These are phyloP conservation scores for Penicillium sp. DNA, from an alignment of 2,329 filamentous ascomycete genomes.

Conservation along the genomic window DNA sequence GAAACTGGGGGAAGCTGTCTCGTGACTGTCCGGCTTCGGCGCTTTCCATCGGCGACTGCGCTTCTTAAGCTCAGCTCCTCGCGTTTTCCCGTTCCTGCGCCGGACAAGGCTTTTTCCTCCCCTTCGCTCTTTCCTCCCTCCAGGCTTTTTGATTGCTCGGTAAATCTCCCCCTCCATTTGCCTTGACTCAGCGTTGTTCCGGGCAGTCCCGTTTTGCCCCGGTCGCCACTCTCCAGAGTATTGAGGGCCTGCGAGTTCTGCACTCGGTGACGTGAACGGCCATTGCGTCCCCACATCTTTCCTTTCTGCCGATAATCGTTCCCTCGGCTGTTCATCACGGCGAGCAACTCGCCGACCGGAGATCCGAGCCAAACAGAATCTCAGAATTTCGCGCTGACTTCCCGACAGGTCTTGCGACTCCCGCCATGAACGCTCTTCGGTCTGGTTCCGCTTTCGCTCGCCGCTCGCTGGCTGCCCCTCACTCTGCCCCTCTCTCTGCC, in stretches of 20 bases:
- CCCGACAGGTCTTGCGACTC: slow-evolving; percentile 3
- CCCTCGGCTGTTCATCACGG: slow-evolving; percentile 28
- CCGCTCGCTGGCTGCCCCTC: slow-evolving; percentile 29
- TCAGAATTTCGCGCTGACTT: slow-evolving; percentile 16
- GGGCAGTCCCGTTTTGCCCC: slow-evolving; percentile 16
- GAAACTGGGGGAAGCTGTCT: slow-evolving; percentile 1
- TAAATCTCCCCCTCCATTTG: slow-evolving; percentile 16
- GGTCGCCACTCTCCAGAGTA: too few species aligned
- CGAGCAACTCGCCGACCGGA: slow-evolving; percentile 8
- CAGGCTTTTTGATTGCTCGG: slow-evolving; percentile 10
- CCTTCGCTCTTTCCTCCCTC: slow-evolving; percentile 10
- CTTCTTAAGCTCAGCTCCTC: slow-evolving; percentile 12
- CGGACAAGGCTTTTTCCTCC: slow-evolving; percentile 27
- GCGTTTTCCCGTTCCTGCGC: slow-evolving; percentile 8
- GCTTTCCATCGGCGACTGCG: slow-evolving; percentile 22
- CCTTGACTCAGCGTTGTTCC: slow-evolving; percentile 13
- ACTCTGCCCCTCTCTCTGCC: slow-evolving; percentile 28
- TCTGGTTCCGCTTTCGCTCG: slow-evolving; percentile 38
- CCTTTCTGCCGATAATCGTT: slow-evolving; percentile 34
- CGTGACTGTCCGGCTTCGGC: slow-evolving; percentile 9
- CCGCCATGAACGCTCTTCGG: slow-evolving; percentile 35
- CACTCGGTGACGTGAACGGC: not conserved
- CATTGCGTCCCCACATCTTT: slow-evolving; percentile 26
- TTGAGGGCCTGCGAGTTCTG: too few species aligned
- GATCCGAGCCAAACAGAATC: slow-evolving; percentile 20